phyloP scores from a whole-genome alignment of 163 green algal species.

The Scenedesmus sp. region DNA sequence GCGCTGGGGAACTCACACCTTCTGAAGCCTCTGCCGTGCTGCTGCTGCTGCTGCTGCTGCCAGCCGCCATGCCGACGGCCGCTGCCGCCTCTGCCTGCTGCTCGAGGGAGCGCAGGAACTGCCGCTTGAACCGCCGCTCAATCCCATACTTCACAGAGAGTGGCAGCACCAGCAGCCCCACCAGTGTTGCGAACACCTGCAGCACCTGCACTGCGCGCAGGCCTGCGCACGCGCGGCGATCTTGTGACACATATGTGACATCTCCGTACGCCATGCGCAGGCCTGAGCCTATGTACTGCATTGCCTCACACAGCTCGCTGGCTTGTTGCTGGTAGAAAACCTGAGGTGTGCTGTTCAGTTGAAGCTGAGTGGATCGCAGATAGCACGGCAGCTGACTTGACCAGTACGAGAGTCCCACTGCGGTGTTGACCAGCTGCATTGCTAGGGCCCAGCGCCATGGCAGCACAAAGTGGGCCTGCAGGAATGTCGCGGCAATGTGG shows the following conservation, averaged over 20 bases:
- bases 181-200: not conserved
- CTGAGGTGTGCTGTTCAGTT: not conserved
- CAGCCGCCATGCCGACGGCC: not conserved
- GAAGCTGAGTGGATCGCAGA: not conserved
- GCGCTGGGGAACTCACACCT: no score
- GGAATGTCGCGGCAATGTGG: not conserved
- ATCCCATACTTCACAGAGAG: not conserved
- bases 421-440: not conserved
- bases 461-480: not conserved
- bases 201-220: not conserved
- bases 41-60: conserved; percentile 13
- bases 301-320: not conserved
- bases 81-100: conserved; percentile 12
- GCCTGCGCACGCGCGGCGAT: not conserved
- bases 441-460: not conserved
- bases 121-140: not conserved
- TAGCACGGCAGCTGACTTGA: not conserved
- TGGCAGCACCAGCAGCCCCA: not conserved
- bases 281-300: not conserved
- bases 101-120: not conserved
- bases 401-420: not conserved
- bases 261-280: not conserved
- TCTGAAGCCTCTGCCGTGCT: no score
- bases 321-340: not conserved
- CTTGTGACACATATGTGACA: not conserved